Evolutionary conservation across 129 eudicot genomes (phyloP).

Genomic region (Flaveria brownii): DNA sequence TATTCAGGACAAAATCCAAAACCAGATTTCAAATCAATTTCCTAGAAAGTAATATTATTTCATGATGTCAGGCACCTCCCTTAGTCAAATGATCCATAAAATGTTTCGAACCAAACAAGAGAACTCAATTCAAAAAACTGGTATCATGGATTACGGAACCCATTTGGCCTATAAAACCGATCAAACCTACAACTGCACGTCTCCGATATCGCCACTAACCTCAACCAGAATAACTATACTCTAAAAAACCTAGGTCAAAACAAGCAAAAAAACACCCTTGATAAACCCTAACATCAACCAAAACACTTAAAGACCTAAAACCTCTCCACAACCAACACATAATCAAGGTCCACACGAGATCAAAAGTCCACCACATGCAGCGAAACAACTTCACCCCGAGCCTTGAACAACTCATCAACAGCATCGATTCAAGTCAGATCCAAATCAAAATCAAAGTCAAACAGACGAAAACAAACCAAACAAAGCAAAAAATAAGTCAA

Average conservation of each 20-base stretch:
- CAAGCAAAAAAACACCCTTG: neutral
- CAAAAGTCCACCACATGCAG: conserved; percentile 7
- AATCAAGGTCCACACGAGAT: neutral
- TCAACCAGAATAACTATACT: neutral
- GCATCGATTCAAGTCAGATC: conserved; percentile 20
- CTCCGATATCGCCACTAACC: neutral
- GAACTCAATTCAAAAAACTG: too few relatives aligned
- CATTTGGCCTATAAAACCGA: neutral
- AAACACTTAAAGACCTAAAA: neutral
- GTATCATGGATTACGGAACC: too few relatives aligned
- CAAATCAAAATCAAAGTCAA: neutral
- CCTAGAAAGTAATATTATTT: neutral
- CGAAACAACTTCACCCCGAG: neutral
- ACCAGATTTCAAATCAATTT: neutral
- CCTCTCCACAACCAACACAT: neutral
- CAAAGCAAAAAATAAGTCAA: conserved; percentile 9
- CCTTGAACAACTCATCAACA: conserved; percentile 2
- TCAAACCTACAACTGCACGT: conserved; percentile 1
- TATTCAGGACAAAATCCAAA: neutral
- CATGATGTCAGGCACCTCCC: neutral
- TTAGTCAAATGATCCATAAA: neutral
- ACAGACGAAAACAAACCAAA: neutral
- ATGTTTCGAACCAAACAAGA: too few relatives aligned
- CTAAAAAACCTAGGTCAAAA: conserved; percentile 6
- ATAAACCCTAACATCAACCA: conserved; percentile 15